A percentile compares a stretch with the other conserved stretches of the same genome.
Evolutionary conservation across 371 early-diverging fungal genomes (phyloP).

Genomic region (Mortierella sp.): DNA sequence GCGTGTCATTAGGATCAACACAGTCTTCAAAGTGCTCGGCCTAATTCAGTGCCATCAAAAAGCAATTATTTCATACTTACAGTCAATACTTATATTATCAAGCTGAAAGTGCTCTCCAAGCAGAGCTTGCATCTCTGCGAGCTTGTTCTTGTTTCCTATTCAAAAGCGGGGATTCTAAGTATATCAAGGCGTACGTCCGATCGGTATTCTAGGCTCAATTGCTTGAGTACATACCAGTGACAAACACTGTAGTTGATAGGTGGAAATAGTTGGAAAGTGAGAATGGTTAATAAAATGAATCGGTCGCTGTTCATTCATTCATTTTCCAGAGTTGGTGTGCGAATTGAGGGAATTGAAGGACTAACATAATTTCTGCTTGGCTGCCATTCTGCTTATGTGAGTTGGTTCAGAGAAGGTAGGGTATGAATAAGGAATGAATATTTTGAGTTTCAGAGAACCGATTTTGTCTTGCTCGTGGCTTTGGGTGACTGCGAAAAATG

Average conservation of each 20-base stretch:
- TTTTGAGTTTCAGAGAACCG: too few relatives aligned
- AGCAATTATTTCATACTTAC: conserved; percentile 58
- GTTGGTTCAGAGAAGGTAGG: neutral
- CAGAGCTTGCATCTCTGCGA: conserved; percentile 89
- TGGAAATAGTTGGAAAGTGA: neutral
- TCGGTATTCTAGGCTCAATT: neutral
- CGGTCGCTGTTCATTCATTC: neutral
- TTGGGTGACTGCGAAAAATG: neutral
- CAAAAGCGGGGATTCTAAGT: neutral
- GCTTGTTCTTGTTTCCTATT: conserved; percentile 93
- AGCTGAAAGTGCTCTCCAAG: conserved; percentile 76
- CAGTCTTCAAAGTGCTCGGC: neutral
- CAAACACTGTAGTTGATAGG: conserved; percentile 25
- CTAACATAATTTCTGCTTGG: conserved; percentile 33
- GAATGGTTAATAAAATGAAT: neutral
- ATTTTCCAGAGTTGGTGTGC: neutral
- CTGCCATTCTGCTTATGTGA: conserved; percentile 10
- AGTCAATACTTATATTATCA: conserved; percentile 78
- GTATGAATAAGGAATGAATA: neutral
- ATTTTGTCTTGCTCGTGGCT: neutral
- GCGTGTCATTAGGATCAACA: neutral
- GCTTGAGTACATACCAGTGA: conserved; percentile 25
- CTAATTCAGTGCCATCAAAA: neutral
- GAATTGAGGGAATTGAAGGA: too few relatives aligned
- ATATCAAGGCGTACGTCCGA: too few relatives aligned